Percentiles rank a stretch among this genome's conserved stretches.
Conservation (phyloP, 163 green algal species). For the Volvox carteri region DNA sequence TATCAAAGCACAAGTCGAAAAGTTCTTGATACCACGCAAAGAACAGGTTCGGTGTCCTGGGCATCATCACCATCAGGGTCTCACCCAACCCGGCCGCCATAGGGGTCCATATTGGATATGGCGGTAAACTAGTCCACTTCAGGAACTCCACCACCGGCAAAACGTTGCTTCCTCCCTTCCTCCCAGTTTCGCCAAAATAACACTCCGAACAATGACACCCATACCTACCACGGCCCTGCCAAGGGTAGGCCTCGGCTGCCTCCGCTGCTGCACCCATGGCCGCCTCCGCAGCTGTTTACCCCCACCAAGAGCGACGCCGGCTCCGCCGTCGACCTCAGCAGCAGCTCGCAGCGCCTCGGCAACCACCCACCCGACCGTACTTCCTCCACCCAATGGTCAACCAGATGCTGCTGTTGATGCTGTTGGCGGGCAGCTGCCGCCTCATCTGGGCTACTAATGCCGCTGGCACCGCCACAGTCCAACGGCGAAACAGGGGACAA, state of each 20-base stretch:
- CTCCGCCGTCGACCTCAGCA: not conserved
- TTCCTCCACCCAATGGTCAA: not conserved
- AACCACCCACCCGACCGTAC: conserved; percentile 4
- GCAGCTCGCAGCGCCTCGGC: not conserved
- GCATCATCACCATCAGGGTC: too few relatives aligned
- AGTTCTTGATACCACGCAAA: too few relatives aligned
- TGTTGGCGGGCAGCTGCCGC: not conserved
- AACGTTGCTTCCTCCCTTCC: too few relatives aligned
- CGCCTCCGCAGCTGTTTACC: not conserved
- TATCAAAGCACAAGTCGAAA: too few relatives aligned
- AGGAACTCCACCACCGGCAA: too few relatives aligned
- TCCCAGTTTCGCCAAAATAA: too few relatives aligned
- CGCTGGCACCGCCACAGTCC: conserved; percentile 12
- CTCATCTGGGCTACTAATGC: conserved; percentile 20
- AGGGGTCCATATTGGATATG: too few relatives aligned
- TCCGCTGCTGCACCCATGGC: not conserved
- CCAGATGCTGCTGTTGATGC: not conserved
- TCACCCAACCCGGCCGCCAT: too few relatives aligned
- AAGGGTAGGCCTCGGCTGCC: not conserved
- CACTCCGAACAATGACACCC: too few relatives aligned
- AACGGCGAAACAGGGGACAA: conserved; percentile 20
- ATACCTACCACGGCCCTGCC: conserved; percentile 8
- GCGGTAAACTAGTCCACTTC: too few relatives aligned
- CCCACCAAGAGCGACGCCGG: not conserved
- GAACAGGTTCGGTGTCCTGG: too few relatives aligned